Percentiles rank a stretch among this genome's conserved stretches.
Evolutionary conservation across 176 grass and related monocot species (phyloP).

Genomic region (Echinochloa phyllopogon): DNA sequence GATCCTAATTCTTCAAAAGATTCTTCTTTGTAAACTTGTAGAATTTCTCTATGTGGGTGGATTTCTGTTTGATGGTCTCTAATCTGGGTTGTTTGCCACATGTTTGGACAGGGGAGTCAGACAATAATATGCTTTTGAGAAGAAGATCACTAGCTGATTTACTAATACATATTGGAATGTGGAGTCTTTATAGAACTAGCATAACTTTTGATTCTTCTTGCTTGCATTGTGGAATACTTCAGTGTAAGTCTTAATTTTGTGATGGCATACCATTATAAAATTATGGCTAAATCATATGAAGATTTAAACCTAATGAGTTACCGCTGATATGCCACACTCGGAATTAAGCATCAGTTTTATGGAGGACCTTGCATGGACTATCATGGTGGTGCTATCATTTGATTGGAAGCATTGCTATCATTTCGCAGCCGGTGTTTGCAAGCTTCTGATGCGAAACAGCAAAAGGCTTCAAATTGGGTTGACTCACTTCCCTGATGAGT

Average conservation of each 20-base stretch:
- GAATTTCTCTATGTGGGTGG: no score
- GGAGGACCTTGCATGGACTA: slow-evolving; percentile 14
- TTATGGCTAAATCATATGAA: background rate
- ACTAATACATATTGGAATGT: no score
- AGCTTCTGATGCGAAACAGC: background rate
- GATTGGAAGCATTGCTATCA: slow-evolving; percentile 34
- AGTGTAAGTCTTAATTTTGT: background rate
- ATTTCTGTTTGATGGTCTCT: no score
- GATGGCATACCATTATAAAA: background rate
- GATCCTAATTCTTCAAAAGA: no score
- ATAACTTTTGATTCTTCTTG: background rate
- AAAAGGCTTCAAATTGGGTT: slow-evolving; percentile 15
- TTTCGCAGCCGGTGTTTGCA: slow-evolving; percentile 40
- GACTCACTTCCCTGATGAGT: slow-evolving; percentile 36
- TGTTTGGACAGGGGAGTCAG: no score
- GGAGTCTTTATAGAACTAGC: no score
- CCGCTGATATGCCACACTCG: slow-evolving; percentile 17
- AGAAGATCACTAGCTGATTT: no score
- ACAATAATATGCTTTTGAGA: no score
- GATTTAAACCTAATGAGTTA: background rate
- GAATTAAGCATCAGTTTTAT: slow-evolving; percentile 25
- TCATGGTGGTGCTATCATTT: slow-evolving; percentile 35
- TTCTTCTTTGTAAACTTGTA: no score
- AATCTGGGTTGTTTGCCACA: no score
- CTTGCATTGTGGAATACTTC: background rate